Percentiles rank a stretch among this genome's conserved stretches.
Conservation (phyloP, 345 rosid genomes). For the Diplotaxis tenuifolia region DNA sequence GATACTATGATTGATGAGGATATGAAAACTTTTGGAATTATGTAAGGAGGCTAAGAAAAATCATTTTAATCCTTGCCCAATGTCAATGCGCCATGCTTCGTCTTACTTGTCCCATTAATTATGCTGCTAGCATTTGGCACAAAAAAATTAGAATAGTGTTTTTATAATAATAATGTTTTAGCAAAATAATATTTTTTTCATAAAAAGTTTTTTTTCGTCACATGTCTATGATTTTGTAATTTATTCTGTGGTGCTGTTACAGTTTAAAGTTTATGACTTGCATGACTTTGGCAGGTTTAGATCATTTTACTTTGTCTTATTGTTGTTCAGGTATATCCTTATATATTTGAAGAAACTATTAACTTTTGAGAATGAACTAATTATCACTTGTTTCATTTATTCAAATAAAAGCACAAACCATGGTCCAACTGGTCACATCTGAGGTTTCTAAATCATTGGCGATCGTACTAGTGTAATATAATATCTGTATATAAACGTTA, state of each 20-base stretch:
- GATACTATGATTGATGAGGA: neutral
- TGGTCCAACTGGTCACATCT: neutral
- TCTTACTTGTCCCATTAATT: neutral
- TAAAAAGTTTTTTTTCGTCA: neutral
- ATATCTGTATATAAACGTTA: neutral
- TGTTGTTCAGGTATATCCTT: neutral
- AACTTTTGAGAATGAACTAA: neutral
- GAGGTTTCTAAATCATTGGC: neutral
- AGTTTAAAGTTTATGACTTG: neutral
- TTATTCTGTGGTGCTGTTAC: neutral
- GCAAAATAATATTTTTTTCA: too few species aligned
- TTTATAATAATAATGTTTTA: neutral
- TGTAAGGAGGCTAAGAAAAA: neutral
- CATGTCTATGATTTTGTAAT: neutral
- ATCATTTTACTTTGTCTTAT: neutral
- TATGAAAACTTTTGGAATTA: neutral
- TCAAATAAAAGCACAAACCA: neutral
- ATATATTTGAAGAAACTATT: neutral
- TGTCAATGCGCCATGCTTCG: neutral
- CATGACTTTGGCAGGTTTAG: conserved; percentile 1
- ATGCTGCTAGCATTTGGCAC: neutral
- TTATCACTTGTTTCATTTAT: neutral
- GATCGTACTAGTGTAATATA: neutral
- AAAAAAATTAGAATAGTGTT: neutral
- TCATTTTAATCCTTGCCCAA: neutral